These are phyloP conservation scores for Pseudopithomyces chartarum DNA, from an alignment of 2,329 filamentous ascomycete genomes.

Conservation along the genomic window DNA sequence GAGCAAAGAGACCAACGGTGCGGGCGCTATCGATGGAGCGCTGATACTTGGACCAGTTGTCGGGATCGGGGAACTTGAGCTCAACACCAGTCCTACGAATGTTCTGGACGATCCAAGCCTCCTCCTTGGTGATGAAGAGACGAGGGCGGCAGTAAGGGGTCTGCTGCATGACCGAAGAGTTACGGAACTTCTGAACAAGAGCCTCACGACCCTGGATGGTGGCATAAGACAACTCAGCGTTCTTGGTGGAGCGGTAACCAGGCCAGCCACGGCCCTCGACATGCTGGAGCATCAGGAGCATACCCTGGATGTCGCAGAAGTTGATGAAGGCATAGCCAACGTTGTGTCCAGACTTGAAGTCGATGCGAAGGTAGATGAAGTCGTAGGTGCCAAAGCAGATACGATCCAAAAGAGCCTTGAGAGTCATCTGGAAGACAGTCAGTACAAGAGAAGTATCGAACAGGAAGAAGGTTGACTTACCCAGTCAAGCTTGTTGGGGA, in stretches of 20 bases:
- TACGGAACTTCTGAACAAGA: constrained; percentile 92
- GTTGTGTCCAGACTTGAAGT: constrained; percentile 59
- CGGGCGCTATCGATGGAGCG: constrained; percentile 86
- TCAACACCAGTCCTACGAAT: constrained; percentile 67
- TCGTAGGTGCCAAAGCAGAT: constrained; percentile 84
- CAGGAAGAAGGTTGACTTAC: constrained; percentile 33
- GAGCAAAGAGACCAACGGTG: constrained; percentile 84
- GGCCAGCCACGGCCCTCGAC: constrained; percentile 61
- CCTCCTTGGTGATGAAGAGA: constrained; percentile 56
- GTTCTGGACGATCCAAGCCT: constrained; percentile 47
- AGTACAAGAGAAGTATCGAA: constrained; percentile 9
- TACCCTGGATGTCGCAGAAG: constrained; percentile 69
- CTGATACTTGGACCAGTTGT: constrained; percentile 87
- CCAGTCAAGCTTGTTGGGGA: constrained; percentile 84
- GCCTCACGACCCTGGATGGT: constrained; percentile 94
- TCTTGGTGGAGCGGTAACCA: constrained; percentile 81
- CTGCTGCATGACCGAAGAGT: constrained; percentile 95
- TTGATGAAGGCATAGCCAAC: constrained; percentile 99
- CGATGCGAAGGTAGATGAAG: constrained; percentile 92
- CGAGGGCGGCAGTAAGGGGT: constrained; percentile 81
- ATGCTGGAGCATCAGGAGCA: constrained; percentile 35
- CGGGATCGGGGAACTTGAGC: constrained; percentile 75
- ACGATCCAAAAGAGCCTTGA: constrained; percentile 80
- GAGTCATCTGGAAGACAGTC: constrained; percentile 31
- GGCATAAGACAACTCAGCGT: constrained; percentile 92